Evolutionary conservation across 192 early-diverging fungal genomes (phyloP).

Genomic region (Umbelopsis sp.): DNA sequence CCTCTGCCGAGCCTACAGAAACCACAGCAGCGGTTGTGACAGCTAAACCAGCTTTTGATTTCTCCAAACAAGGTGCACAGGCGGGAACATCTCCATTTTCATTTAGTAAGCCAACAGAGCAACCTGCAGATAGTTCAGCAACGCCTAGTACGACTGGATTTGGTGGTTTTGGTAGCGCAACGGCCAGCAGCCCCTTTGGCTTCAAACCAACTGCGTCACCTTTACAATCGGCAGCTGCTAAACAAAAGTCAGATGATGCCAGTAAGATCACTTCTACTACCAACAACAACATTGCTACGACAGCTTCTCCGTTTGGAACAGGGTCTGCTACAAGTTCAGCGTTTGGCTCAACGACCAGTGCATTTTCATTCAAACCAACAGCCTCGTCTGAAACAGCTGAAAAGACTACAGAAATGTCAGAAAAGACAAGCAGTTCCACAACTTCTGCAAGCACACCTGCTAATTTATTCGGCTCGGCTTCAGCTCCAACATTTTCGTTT

Average conservation of each 20-base stretch:
- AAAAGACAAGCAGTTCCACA: not conserved
- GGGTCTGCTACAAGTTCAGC: not conserved
- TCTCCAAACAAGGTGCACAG: not conserved
- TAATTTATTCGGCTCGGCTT: not conserved
- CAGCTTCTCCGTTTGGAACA: slow-evolving; percentile 9
- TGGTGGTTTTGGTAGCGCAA: no score
- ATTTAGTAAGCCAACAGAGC: no score
- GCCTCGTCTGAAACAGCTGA: not conserved
- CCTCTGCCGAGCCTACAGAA: not conserved
- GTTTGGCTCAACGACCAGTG: not conserved
- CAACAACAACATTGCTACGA: not conserved
- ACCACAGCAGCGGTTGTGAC: not conserved
- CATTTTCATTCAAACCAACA: not conserved
- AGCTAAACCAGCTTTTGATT: not conserved
- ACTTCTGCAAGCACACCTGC: slow-evolving; percentile 6
- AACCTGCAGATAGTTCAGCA: no score
- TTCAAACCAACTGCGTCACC: not conserved
- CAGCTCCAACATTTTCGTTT: not conserved
- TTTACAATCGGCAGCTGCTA: no score
- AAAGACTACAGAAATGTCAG: no score
- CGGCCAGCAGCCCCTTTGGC: not conserved
- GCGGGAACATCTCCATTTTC: no score
- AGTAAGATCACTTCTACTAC: no score
- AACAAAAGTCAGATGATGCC: not conserved
- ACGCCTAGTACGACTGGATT: no score